Base-by-base conservation (phyloP, 768 basidiomycete genomes). In the Boletellus sp. region DNA sequence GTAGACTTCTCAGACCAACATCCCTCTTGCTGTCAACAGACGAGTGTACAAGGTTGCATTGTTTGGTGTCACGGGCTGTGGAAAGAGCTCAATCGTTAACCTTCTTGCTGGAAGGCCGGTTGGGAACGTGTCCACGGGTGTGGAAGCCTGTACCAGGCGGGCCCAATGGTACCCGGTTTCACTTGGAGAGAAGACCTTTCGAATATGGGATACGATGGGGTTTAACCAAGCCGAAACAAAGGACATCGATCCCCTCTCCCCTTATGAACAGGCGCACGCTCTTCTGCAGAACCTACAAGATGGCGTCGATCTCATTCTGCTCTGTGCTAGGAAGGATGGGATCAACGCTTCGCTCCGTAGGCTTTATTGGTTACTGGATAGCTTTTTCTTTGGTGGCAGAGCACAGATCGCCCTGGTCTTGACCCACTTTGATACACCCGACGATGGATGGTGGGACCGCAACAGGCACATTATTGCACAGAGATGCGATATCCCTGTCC, bases 261-360 rank as follows among this genome's bases (percentile, higher is more conserved):
- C 55, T 35, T 70, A 60, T 31, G 61, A 61, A 36, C 56, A 71
- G 23, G 63, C 69, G 0, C 64, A 71, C 26, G 22, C 56, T 16
- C 67, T 77, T 19, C 52, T 78, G 52, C 57, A 54, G 37, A 61
- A 51, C 22, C 51, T 76, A 26, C 52, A 59, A 22, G 50, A 55
- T 4, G 73, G 76, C 5, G 60, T 77, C 20, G 70, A 64, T 51
- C 68, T 77, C 20, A 58, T 77, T 28, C 55, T 76, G 3, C 73
- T 68, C 47, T 68, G 68, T 45, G 63, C 74, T 50, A 67, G 70
- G n/a, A 70, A 60, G 19, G 70, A 72, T 3, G 59, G 67, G n/a
- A 64, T 74, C 61, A 71, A 57, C 23, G 67, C 67, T 9, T 57
- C 67, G 4, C 57, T 67, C 17, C 56, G 63, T 20, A 64, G 61